Conservation (phyloP, 2,329 filamentous ascomycete species). For the Cryoendolithus antarcticus region DNA sequence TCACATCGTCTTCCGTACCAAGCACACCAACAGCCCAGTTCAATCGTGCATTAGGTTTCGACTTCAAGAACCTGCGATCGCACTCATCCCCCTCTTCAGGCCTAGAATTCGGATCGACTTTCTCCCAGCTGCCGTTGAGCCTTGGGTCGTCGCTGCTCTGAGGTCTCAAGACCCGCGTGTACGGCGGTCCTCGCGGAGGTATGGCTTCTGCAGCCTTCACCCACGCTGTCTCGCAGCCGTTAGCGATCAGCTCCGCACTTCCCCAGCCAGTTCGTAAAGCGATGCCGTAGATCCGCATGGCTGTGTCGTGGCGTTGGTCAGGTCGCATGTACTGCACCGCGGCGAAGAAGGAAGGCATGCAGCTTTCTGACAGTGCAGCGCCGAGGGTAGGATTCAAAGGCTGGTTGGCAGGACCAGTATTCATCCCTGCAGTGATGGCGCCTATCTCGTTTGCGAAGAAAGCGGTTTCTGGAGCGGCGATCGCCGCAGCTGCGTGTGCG, state of each 20-base stretch:
- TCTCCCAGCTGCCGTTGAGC: constrained; percentile 20
- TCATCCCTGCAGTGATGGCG: constrained; percentile 61
- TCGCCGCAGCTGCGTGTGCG: constrained; percentile 72
- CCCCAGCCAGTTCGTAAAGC: constrained; percentile 77
- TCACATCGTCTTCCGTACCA: constrained; percentile 62
- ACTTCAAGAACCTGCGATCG: constrained; percentile 45
- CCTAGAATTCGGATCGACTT: constrained; percentile 14
- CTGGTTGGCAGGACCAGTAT: constrained; percentile 34
- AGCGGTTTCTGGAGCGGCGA: constrained; percentile 61
- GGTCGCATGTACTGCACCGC: constrained; percentile 65
- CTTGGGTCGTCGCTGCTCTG: constrained; percentile 19
- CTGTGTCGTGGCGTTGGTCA: constrained; percentile 63
- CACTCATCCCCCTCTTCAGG: constrained; percentile 16
- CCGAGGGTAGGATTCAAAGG: constrained; percentile 67
- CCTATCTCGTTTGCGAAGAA: constrained; percentile 63
- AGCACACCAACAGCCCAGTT: constrained; percentile 70
- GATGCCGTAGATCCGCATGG: constrained; percentile 62
- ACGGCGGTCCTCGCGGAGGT: constrained; percentile 60
- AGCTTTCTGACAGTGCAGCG: constrained; percentile 69
- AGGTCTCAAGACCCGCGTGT: constrained; percentile 34
- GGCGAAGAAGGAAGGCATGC: constrained; percentile 75
- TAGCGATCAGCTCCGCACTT: constrained; percentile 66
- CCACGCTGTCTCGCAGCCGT: constrained; percentile 79
- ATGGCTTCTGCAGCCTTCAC: constrained; percentile 53
- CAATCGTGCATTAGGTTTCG: constrained; percentile 51